Evolutionary conservation across 306 rosid species (phyloP), one percentile per base, ranked within the genome.

Genomic region (Quercus parvula): DNA sequence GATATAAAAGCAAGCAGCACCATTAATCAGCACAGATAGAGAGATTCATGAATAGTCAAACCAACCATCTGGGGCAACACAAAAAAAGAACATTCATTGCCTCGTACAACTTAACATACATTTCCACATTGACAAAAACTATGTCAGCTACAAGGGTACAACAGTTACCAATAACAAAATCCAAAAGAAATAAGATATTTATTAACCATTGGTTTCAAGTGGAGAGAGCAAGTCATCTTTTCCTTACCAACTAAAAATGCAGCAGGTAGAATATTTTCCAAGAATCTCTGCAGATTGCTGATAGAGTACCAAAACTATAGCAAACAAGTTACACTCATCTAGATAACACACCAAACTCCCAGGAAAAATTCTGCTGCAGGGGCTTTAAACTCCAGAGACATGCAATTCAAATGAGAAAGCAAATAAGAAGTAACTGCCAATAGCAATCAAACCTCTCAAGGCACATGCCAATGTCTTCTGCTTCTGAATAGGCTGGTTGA

Each of bases 241-340:
- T 90, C 84, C 98, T 96, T 96, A 96, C 99, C 99, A 90, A 96
- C 94, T 86, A 92, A 84, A 90, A 91, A 84, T 83, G 98, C 98
- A 89, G 99, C 97, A 93, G 96, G 99, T 87, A 90, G 99, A 88
- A 89, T 88, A 91, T 74, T 77, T 84, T 94, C 96, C 97, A 93
- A 91, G 96, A 93, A 87, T 86, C 92, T 89, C 94, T 83, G 98
- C 90, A 88, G 90, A 90, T 76, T 85, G 98, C 89, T 82, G 99
- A 93, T 85, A 90, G 91, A 89, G 92, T 91, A 96, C 90, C 92
- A 90, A 84, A 83, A 91, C 87, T 88, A 91, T 83, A 79, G 83
- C 89, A 89, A 55, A 81, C 86, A 90, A 83, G 86, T 84, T 86
- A 82, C 71, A 86, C 81, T 81, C 91, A 95, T 88, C 85, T 86